Evolutionary conservation across 257 asterid species (phyloP), one percentile per base, ranked within the genome.

Genomic region (Oldenlandia corymbosa): DNA sequence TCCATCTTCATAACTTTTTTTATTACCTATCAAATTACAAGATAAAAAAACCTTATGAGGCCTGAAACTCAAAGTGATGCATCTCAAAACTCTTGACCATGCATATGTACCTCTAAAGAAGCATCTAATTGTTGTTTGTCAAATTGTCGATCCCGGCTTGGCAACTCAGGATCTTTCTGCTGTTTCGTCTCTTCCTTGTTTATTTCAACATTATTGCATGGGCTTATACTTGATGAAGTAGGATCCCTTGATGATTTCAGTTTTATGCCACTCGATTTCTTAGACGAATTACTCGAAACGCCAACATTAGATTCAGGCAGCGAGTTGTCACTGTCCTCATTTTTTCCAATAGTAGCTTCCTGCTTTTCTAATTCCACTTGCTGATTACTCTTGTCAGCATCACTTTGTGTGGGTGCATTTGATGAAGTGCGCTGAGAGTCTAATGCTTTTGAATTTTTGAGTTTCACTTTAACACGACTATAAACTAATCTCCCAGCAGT

Each of bases 1-100:
- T 92, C 97, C 94, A 87, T 87, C 81, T 92, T 84, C 99, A 92
- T 93, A 41, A 87, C 73, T 79, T 90, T 93, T 68, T 67, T 84
- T 70, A 93, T 85, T 30, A 93, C 94, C 99, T 93, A 75, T 17
- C 55, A 7, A 70, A 45, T 51, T 27, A 78, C 36, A 69, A 61
- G 62, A 61, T 57, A 32, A 74, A 56, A n/a, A 74, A 60, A 17
- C 61, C 34, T n/a, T 59, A 18, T 37, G 36, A 24, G 30, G 56
- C 20, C 58, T 24, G 42, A 39, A 60, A 23, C 39, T 5, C 31
- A 26, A 45, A 26, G 21, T 18, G 48, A 30, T 41, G 55, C 54
- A 55, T 68, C 68, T 49, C 59, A 64, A 56, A 5, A 26, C 63
- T 55, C 5, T 6, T 62, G 59, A 53, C 58, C 66, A 65, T 30